These are phyloP conservation scores for Stephanodiscus triporus DNA, from an alignment of 108 stramenopile species.

Conservation along the genomic window DNA sequence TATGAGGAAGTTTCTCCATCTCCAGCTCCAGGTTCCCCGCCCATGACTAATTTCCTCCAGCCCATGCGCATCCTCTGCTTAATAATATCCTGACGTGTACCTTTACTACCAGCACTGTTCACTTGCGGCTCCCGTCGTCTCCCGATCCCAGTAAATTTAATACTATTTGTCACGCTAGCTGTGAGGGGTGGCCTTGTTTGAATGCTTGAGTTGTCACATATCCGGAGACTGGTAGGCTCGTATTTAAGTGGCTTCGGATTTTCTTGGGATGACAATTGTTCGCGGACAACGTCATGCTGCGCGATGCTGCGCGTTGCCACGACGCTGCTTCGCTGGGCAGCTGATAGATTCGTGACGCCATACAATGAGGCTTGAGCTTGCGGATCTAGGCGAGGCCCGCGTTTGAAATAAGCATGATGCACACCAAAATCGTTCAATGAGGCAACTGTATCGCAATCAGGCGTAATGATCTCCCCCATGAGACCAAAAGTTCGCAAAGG, in stretches of 20 bases:
- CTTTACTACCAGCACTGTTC: neutral
- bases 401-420: constrained; percentile 10
- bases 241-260: neutral
- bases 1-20: no score
- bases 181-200: neutral
- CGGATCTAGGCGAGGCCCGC: neutral
- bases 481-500: constrained; percentile 1
- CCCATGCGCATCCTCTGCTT: neutral
- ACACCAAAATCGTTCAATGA: constrained; percentile 17
- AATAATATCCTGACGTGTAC: neutral
- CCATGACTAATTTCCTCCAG: neutral
- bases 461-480: neutral
- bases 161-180: neutral
- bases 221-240: neutral
- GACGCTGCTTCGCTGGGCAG: neutral
- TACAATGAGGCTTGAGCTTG: neutral
- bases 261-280: neutral
- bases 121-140: neutral
- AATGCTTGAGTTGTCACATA: no score
- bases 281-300: neutral
- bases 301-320: neutral
- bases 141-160: neutral
- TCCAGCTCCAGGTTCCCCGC: neutral
- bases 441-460: neutral
- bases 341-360: neutral